These are phyloP conservation scores for Coniochaeta sp. DNA, from an alignment of 2,329 filamentous ascomycete genomes.

Conservation along the genomic window DNA sequence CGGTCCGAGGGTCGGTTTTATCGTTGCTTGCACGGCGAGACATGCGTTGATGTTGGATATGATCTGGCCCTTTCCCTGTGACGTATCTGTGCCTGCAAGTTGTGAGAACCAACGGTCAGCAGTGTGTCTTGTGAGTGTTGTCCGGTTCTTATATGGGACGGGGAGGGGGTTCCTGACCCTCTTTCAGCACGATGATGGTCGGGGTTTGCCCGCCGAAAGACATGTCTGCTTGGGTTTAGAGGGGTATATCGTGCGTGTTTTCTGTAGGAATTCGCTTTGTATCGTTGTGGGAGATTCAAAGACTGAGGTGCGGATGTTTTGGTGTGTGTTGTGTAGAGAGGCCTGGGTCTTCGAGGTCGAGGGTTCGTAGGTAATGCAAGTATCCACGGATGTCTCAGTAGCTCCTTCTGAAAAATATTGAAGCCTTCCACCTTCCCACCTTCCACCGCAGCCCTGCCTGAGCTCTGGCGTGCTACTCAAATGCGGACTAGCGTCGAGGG, in stretches of 20 bases:
- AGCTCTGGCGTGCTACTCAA: not conserved
- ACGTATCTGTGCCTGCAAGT: slow-evolving; percentile 86
- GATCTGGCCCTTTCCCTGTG: slow-evolving; percentile 94
- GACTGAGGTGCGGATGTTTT: not conserved
- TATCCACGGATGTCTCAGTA: slow-evolving; percentile 4
- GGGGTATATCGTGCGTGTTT: not conserved
- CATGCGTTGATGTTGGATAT: slow-evolving; percentile 98
- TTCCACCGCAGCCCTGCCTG: not conserved
- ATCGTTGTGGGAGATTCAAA: not conserved
- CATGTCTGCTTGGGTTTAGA: slow-evolving; percentile 10
- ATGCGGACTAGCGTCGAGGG: not conserved
- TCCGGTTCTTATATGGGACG: not conserved
- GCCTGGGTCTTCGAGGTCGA: slow-evolving; percentile 4
- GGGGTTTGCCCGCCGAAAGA: slow-evolving; percentile 21
- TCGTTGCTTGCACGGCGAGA: slow-evolving; percentile 87
- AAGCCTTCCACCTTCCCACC: too few species aligned
- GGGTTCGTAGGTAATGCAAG: too few species aligned
- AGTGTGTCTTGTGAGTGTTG: not conserved
- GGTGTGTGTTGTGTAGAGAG: slow-evolving; percentile 4
- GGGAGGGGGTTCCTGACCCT: slow-evolving; percentile 19
- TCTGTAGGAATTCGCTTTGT: not conserved
- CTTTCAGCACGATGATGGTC: slow-evolving; percentile 21
- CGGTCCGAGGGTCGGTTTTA: slow-evolving; percentile 91
- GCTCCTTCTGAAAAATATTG: slow-evolving; percentile 14
- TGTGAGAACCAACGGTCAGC: slow-evolving; percentile 8